Conservation (phyloP, 1,139 yeast genomes). For the Kodamaea fungicola region DNA sequence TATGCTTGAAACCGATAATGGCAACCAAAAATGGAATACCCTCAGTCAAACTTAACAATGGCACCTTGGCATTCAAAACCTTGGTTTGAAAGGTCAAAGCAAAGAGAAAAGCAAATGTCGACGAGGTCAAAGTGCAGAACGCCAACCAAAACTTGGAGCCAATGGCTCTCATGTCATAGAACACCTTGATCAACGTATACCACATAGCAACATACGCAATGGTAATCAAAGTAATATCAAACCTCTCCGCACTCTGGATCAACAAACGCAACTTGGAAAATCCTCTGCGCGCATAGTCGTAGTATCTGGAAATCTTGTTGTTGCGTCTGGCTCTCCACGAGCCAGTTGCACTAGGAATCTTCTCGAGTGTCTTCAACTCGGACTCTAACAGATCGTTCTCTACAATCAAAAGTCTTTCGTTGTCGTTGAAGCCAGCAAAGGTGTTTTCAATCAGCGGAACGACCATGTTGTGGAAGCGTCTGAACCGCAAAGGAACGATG, state of each 20-base stretch:
- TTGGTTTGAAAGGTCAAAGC: conserved; percentile 71
- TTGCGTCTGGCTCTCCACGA: conserved; percentile 67
- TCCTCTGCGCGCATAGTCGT: conserved; percentile 52
- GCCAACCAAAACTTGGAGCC: conserved; percentile 93
- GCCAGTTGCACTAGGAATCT: conserved; percentile 39
- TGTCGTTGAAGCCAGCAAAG: conserved; percentile 26
- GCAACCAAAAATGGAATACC: conserved; percentile 94
- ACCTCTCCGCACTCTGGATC: conserved; percentile 76
- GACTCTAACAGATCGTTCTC: conserved; percentile 34
- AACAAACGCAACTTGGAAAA: conserved; percentile 48
- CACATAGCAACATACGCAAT: conserved; percentile 89
- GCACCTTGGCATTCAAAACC: conserved; percentile 52
- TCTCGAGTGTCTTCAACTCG: conserved; percentile 29
- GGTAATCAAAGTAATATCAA: conserved; percentile 78
- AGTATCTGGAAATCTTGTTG: conserved; percentile 61
- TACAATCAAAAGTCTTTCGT: conserved; percentile 43
- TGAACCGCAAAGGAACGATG: conserved; percentile 56
- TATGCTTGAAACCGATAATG: conserved; percentile 88
- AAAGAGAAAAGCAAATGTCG: conserved; percentile 81
- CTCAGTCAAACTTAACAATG: conserved; percentile 77
- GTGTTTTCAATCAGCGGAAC: conserved; percentile 36
- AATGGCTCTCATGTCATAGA: conserved; percentile 70
- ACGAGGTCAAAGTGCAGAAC: conserved; percentile 73
- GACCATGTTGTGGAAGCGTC: conserved; percentile 30
- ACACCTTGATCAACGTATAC: conserved; percentile 76